Evolutionary conservation across 257 asterid genomes (phyloP).

Genomic region (Cruciata laevipes): DNA sequence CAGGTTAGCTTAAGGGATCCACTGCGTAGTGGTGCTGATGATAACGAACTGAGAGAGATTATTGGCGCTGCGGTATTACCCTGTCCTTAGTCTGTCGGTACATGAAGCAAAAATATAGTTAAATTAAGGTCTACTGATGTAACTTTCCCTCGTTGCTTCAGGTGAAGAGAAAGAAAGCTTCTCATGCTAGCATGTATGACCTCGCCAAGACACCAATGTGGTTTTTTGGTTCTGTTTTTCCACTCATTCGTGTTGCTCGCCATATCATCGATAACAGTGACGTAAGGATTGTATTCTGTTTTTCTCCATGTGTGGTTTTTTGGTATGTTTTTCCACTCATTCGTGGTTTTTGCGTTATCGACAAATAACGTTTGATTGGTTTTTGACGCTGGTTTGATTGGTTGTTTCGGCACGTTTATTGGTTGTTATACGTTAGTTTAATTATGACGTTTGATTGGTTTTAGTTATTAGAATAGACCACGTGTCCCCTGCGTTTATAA

Average conservation of each 20-base stretch:
- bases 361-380: neutral
- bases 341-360: neutral
- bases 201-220: constrained; percentile 81
- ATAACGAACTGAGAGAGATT: constrained; percentile 65
- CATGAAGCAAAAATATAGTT: constrained; percentile 4
- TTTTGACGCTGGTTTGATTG: too few species aligned
- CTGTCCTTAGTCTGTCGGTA: constrained; percentile 14
- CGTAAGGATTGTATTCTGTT: neutral
- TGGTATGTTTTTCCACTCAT: neutral
- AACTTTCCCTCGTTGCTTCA: constrained; percentile 22
- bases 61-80: constrained; percentile 70
- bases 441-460: neutral
- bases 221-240: too few species aligned
- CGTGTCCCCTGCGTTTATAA: neutral
- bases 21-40: constrained; percentile 66
- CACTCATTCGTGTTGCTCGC: too few species aligned
- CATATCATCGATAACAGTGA: too few species aligned
- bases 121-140: neutral
- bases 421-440: neutral
- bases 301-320: too few species aligned
- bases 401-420: too few species aligned
- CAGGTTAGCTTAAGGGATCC: constrained; percentile 99
- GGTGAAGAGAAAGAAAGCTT: constrained; percentile 90
- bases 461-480: neutral
- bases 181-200: constrained; percentile 97